Base-by-base conservation (phyloP, 164 flowering plant species). In the Cinnamomum micranthum region DNA sequence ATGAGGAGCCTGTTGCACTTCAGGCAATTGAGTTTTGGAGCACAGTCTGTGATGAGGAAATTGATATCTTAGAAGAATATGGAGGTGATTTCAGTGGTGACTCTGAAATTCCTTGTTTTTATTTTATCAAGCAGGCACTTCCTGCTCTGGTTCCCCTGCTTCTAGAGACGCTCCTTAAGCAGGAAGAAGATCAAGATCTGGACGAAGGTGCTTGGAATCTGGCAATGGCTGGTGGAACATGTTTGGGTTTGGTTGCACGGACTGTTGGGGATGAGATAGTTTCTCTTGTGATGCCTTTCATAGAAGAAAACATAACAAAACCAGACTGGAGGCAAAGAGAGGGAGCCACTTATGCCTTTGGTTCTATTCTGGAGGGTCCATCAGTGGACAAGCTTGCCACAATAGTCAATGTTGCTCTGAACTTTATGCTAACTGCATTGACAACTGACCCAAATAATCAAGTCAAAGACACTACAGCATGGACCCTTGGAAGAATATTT, bases 21-120 rank as follows among this genome's bases (percentile, higher is more conserved):
- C 92, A 88, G 75, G 92, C 90, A 17, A 81, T 87, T 77, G 92
- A 88, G 73, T 88, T 88, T 72, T 88, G 92, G 92, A 88, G 92
- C 71, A 83, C 92, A 10, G 82, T 87, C 5, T 87, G 90, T 75
- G 90, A 87, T 79, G 90, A 87, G 79, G 90, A 87, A 80, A 87
- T 85, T 65, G 92, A 87, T 74, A 86, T 88, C 1, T 82, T 88
- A 65, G 92, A 88, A 52, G 90, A 87, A 71, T 88, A 84, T 76
- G 90, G 85, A 12, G 86, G 85, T 15, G 92, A 88, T 33, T 83
- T 83, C 71, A 84, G 78, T 73, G 92, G 86, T 3, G 92, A 87
- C 70, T 88, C 90, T 24, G 90, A 82, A 11, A 75, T 86, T 63
- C 86, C 87, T 3, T 88, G 90, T 80, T 87, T 86, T 78, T 86